phyloP scores from a whole-genome alignment of 1,284 basidiomycete species.

The Boletellus deceptivus region DNA sequence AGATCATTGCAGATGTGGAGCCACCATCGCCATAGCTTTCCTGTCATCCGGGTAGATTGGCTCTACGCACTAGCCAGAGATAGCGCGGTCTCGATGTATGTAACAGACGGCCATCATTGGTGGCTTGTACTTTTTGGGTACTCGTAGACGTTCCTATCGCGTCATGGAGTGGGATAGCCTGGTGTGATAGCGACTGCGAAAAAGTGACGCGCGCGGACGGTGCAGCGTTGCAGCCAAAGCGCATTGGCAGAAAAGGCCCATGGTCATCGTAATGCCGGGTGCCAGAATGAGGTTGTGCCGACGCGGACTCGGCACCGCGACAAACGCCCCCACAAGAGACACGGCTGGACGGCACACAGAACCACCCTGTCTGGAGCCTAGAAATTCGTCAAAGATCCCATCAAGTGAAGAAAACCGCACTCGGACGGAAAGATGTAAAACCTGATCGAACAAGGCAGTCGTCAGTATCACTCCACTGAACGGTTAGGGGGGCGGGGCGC shows the following conservation, averaged over 20 bases:
- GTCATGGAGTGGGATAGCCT: constrained; percentile 37
- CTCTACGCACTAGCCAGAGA: constrained; percentile 42
- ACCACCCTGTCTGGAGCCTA: not conserved
- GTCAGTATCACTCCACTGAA: too few species aligned
- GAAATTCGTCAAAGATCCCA: constrained; percentile 47
- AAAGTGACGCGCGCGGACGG: constrained; percentile 48
- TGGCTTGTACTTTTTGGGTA: constrained; percentile 28
- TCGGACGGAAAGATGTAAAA: too few species aligned
- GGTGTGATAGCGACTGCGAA: constrained; percentile 44
- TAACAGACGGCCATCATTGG: constrained; percentile 26
- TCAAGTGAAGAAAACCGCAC: constrained; percentile 33
- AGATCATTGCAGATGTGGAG: constrained; percentile 31
- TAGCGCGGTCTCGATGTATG: constrained; percentile 50
- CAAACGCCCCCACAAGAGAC: constrained; percentile 21
- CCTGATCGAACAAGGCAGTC: too few species aligned
- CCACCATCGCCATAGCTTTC: constrained; percentile 39
- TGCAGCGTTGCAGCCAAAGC: constrained; percentile 41
- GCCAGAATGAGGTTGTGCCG: not conserved
- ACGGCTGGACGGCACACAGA: constrained; percentile 9
- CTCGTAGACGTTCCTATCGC: constrained; percentile 39
- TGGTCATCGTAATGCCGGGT: constrained; percentile 10
- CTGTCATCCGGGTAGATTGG: constrained; percentile 39
- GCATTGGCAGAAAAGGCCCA: constrained; percentile 50
- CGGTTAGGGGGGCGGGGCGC: too few species aligned
- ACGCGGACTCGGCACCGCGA: not conserved